Evolutionary conservation across 83 land plant genomes (phyloP).

Genomic region (Larix sibirica): DNA sequence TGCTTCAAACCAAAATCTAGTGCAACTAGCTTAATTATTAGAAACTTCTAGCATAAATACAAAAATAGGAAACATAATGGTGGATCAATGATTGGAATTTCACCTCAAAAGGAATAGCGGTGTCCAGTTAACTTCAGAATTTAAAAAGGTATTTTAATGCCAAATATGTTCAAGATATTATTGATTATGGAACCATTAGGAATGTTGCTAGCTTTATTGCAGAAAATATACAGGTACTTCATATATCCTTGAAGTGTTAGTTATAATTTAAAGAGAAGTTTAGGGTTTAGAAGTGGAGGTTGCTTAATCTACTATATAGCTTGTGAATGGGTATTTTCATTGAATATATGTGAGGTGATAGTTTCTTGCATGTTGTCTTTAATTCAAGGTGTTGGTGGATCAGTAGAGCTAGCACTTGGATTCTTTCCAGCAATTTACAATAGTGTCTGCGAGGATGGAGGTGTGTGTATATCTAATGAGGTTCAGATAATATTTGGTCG

Average conservation of each 20-base stretch:
- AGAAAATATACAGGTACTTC: slow-evolving; percentile 77
- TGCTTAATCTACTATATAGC: neutral
- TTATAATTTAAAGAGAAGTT: neutral
- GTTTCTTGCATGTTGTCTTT: neutral
- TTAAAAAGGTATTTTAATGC: slow-evolving; percentile 28
- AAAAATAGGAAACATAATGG: no score
- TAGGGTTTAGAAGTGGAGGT: neutral
- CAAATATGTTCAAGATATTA: slow-evolving; percentile 75
- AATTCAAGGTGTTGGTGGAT: slow-evolving; percentile 87
- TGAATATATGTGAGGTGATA: neutral
- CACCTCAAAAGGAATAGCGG: neutral
- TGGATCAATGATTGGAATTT: no score
- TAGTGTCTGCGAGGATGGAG: slow-evolving; percentile 74
- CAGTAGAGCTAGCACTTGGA: slow-evolving; percentile 85
- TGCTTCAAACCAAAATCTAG: neutral
- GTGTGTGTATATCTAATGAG: slow-evolving; percentile 89
- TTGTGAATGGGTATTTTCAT: neutral
- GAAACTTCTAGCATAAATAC: no score
- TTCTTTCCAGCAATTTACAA: slow-evolving; percentile 73
- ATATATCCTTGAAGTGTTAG: neutral
- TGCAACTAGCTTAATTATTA: neutral
- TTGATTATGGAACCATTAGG: slow-evolving; percentile 73
- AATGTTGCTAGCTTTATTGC: slow-evolving; percentile 76
- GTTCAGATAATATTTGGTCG: slow-evolving; percentile 88
- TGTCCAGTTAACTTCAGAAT: neutral